Conservation (phyloP, 2,329 filamentous ascomycete genomes). For the Stagonosporopsis rhizophila region DNA sequence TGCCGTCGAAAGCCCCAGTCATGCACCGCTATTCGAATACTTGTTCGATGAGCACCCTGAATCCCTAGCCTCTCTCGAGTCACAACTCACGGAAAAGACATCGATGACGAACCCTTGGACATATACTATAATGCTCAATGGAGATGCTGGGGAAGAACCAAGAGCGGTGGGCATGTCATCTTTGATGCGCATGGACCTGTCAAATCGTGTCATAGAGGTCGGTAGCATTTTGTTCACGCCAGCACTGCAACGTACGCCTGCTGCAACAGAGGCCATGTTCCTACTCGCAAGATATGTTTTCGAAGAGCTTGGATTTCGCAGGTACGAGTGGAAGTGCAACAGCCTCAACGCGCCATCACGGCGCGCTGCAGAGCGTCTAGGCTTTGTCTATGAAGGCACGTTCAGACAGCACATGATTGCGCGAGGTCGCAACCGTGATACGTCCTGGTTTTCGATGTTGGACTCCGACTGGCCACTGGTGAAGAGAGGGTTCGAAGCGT, state of each 20-base stretch:
- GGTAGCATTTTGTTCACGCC: slow-evolving; percentile 63
- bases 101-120: slow-evolving; percentile 22
- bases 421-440: slow-evolving; percentile 65
- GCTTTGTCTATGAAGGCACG: slow-evolving; percentile 66
- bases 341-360: slow-evolving; percentile 62
- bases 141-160: not conserved
- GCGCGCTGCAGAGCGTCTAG: slow-evolving; percentile 63
- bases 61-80: slow-evolving; percentile 4
- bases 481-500: slow-evolving; percentile 58
- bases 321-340: slow-evolving; percentile 72
- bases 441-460: slow-evolving; percentile 66
- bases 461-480: slow-evolving; percentile 64
- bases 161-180: slow-evolving; percentile 19
- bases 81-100: slow-evolving; percentile 12
- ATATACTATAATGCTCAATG: slow-evolving; percentile 18
- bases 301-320: slow-evolving; percentile 59
- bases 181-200: slow-evolving; percentile 50
- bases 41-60: slow-evolving; percentile 22
- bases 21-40: slow-evolving; percentile 21
- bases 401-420: slow-evolving; percentile 69
- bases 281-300: slow-evolving; percentile 63
- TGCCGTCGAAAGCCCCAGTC: slow-evolving; percentile 4
- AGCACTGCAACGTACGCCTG: slow-evolving; percentile 60
- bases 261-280: slow-evolving; percentile 65
- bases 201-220: slow-evolving; percentile 63